These are phyloP conservation scores for Penstemon davidsonii DNA, from an alignment of 257 asterid genomes.

Conservation along the genomic window DNA sequence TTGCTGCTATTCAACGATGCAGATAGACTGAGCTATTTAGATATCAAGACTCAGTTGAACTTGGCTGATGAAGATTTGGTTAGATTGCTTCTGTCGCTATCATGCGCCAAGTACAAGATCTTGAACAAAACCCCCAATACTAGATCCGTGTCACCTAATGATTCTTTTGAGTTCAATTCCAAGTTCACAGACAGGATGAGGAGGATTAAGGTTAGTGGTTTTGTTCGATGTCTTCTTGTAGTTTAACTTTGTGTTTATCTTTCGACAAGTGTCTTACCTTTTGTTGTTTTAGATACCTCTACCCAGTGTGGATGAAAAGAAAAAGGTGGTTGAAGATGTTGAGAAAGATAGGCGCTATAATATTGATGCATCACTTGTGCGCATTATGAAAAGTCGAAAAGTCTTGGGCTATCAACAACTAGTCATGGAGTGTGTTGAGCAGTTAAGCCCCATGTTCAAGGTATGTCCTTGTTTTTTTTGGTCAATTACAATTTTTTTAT, in stretches of 20 bases:
- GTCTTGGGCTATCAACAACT: constrained; percentile 50
- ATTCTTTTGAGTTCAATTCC: constrained; percentile 51
- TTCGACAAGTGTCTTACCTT: background rate
- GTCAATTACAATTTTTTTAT: background rate
- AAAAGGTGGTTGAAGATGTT: constrained; percentile 56
- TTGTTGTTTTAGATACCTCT: constrained; percentile 45
- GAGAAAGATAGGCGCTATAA: constrained; percentile 49
- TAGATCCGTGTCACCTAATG: constrained; percentile 40
- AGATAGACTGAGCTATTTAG: constrained; percentile 53
- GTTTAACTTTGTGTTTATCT: background rate
- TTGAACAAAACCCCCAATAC: constrained; percentile 46
- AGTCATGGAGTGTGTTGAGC: constrained; percentile 55
- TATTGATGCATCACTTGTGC: constrained; percentile 60
- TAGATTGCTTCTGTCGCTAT: constrained; percentile 54
- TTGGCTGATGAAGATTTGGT: constrained; percentile 55
- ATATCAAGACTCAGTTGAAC: constrained; percentile 47
- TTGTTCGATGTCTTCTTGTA: background rate
- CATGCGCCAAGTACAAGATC: constrained; percentile 63
- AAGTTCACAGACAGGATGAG: constrained; percentile 59
- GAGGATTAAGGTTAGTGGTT: constrained; percentile 46
- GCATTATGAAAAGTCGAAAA: constrained; percentile 66
- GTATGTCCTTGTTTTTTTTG: constrained; percentile 19
- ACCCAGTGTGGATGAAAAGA: constrained; percentile 57
- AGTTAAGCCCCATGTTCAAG: constrained; percentile 51
- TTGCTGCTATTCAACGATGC: constrained; percentile 49